Evolutionary conservation across 768 basidiomycete genomes (phyloP).

Genomic region (Boletus barrowsii): DNA sequence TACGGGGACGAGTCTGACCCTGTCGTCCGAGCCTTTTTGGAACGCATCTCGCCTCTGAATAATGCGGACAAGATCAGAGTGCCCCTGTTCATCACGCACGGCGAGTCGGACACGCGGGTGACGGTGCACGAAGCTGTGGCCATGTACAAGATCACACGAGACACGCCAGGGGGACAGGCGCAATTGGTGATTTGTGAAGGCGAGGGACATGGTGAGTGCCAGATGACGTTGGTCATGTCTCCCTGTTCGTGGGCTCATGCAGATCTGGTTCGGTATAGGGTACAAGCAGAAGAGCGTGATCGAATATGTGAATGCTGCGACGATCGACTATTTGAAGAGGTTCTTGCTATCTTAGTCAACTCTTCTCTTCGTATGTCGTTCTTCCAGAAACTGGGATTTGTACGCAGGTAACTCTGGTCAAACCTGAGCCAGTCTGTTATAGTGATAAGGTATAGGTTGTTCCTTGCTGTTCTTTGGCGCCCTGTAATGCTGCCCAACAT

Average conservation of each 20-base stretch:
- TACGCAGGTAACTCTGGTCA: background rate
- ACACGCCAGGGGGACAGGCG: slow-evolving; percentile 22
- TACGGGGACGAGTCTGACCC: slow-evolving; percentile 42
- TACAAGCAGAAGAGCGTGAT: slow-evolving; percentile 45
- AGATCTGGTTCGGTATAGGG: slow-evolving; percentile 20
- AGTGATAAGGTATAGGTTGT: background rate
- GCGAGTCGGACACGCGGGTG: slow-evolving; percentile 40
- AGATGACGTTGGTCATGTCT: background rate
- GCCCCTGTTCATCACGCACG: slow-evolving; percentile 41
- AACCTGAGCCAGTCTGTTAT: background rate
- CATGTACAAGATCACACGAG: slow-evolving; percentile 35
- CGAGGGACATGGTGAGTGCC: slow-evolving; percentile 40
- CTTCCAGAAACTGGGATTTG: background rate
- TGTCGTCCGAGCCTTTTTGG: slow-evolving; percentile 35
- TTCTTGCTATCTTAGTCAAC: slow-evolving; percentile 25
- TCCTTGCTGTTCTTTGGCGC: background rate
- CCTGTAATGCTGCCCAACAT: background rate
- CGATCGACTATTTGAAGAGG: slow-evolving; percentile 37
- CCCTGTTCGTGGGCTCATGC: slow-evolving; percentile 1
- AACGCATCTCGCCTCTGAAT: slow-evolving; percentile 39
- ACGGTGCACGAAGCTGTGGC: slow-evolving; percentile 38
- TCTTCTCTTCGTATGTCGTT: background rate
- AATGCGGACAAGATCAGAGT: slow-evolving; percentile 34
- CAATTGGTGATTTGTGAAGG: slow-evolving; percentile 41
- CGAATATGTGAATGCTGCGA: slow-evolving; percentile 40